Evolutionary conservation across 1,139 yeast species (phyloP), one percentile per base, ranked within the genome.

Genomic region (Lodderomyces margitis): DNA sequence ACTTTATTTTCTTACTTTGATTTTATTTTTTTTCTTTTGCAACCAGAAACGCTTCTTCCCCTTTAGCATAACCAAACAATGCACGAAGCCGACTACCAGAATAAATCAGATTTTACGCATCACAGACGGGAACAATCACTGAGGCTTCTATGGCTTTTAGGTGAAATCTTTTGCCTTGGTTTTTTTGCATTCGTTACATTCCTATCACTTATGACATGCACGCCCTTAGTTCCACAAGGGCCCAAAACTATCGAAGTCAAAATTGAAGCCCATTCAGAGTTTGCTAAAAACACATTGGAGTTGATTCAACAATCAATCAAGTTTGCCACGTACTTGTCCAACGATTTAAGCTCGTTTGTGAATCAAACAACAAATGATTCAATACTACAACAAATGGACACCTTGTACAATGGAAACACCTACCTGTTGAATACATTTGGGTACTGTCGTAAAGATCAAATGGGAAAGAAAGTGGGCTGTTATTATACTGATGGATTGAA

Each of bases 321-420:
- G 47, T 65, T 80, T 48, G 56, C 80, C 10, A 74, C 85, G 0
- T 79, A 74, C 50, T 59, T 81, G 43, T 82, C 84, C 0, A 68
- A 72, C 34, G 86, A 81, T 51, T 68, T 80, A 38, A 67, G 67
- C 38, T 54, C 60, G 12, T 54, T 53, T 41, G 55, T 48, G 37
- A 59, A 55, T 35, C 24, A 38, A 21, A 54, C 73, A 61, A 36
- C 58, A 57, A 46, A 45, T 44, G 55, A 51, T 37, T 49, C 54
- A 17, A 58, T 57, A 25, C 43, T 61, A 36, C 57, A 60, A 44
- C 52, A 59, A 3, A 67, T 78, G 36, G 78, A 74, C 50, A 69
- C 80, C 0, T 68, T 75, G 46, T 68, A 74, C 34, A 62, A 63
- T 23, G 59, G 65, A 36, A 72, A 70, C 36, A 36, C 62, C 10